phyloP scores from a whole-genome alignment of 306 rosid genomes.

The Gastrolobium villosum region DNA sequence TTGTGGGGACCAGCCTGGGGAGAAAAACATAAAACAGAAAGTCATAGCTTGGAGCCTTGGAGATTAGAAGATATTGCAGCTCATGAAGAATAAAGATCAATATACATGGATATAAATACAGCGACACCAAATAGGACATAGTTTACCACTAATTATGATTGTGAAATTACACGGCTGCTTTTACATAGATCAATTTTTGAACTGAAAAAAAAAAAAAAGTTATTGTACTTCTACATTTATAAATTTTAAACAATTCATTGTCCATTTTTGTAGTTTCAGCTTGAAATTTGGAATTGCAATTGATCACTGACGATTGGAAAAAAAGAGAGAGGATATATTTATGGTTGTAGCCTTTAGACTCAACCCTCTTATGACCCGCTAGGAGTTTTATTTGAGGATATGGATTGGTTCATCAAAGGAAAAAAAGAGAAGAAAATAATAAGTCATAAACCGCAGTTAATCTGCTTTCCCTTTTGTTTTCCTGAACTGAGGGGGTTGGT shows the following conservation, averaged over 20 bases:
- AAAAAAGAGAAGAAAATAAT: too few relatives aligned
- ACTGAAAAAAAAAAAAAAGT: background rate
- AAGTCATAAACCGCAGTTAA: too few relatives aligned
- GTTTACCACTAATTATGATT: conserved; percentile 37
- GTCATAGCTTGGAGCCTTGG: background rate
- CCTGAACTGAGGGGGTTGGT: too few relatives aligned
- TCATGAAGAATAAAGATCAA: conserved; percentile 25
- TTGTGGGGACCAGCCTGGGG: conserved; percentile 2
- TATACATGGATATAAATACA: conserved; percentile 11
- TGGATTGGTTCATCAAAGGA: too few relatives aligned
- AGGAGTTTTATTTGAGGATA: too few relatives aligned
- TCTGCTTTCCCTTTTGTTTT: too few relatives aligned
- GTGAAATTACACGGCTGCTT: conserved; percentile 26
- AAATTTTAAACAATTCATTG: conserved; percentile 14
- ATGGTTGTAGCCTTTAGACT: background rate
- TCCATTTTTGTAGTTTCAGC: conserved; percentile 22
- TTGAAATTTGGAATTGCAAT: background rate
- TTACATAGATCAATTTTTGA: conserved; percentile 24
- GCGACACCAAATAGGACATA: conserved; percentile 36
- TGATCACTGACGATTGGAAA: background rate
- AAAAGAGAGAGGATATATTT: background rate
- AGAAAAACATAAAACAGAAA: background rate
- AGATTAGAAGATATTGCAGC: conserved; percentile 27
- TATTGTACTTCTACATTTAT: conserved; percentile 37
- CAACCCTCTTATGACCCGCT: too few relatives aligned